Percentiles rank a stretch among this genome's conserved stretches.
These are phyloP conservation scores for Dactylorhiza incarnata DNA, from an alignment of 106 monocot genomes.

Conservation along the genomic window DNA sequence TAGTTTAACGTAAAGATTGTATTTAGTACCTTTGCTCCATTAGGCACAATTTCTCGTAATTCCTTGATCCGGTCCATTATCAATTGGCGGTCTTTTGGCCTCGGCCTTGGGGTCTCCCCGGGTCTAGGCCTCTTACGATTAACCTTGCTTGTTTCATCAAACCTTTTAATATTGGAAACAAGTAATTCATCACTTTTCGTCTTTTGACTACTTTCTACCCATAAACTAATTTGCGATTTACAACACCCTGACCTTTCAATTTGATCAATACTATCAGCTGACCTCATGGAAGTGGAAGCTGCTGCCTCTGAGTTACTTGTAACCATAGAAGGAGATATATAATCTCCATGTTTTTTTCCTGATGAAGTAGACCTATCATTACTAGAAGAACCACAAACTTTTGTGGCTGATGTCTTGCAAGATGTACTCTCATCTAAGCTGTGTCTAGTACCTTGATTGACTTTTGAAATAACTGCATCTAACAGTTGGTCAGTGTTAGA, in stretches of 20 bases:
- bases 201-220: conserved; percentile 54
- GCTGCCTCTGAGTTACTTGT: conserved; percentile 20
- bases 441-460: background rate
- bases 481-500: conserved; percentile 45
- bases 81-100: conserved; percentile 96
- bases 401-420: background rate
- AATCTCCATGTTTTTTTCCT: background rate
- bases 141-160: conserved; percentile 43
- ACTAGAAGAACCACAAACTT: conserved; percentile 5
- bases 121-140: conserved; percentile 63
- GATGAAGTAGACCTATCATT: conserved; percentile 8
- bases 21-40: conserved; percentile 70
- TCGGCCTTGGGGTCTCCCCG: conserved; percentile 76
- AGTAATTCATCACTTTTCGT: conserved; percentile 28
- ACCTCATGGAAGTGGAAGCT: conserved; percentile 18
- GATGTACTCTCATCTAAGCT: conserved; percentile 4
- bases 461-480: conserved; percentile 7
- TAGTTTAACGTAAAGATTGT: background rate
- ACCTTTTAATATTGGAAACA: conserved; percentile 14
- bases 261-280: conserved; percentile 25
- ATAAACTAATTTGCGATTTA: conserved; percentile 61
- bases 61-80: conserved; percentile 97
- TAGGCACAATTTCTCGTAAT: conserved; percentile 86
- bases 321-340: conserved; percentile 10
- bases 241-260: conserved; percentile 25